phyloP scores from a whole-genome alignment of 2,329 filamentous ascomycete species.

The Pseudogymnoascus sp. region DNA sequence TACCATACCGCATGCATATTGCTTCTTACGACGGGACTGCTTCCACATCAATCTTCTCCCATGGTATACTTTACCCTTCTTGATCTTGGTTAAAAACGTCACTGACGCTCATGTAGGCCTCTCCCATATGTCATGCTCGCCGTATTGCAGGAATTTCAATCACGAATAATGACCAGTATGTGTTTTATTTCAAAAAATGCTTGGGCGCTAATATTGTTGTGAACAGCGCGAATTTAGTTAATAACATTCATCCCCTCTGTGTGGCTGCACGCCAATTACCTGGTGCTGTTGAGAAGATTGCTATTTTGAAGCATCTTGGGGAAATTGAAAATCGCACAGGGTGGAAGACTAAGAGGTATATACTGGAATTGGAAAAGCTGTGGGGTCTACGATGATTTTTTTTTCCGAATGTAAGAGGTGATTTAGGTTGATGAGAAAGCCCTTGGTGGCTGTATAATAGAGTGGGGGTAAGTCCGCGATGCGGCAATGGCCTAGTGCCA shows the following conservation, averaged over 20 bases:
- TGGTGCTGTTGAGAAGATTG: neutral
- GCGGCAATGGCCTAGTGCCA: too few species aligned
- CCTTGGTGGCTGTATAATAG: too few species aligned
- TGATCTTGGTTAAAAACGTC: neutral
- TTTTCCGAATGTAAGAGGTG: neutral
- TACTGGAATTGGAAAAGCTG: neutral
- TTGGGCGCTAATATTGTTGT: neutral
- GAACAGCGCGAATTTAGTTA: neutral
- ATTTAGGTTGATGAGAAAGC: too few species aligned
- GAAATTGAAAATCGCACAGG: neutral
- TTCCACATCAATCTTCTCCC: neutral
- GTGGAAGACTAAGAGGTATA: neutral
- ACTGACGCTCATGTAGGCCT: neutral
- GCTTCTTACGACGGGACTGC: neutral
- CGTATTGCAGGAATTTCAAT: neutral
- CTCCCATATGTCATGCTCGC: neutral
- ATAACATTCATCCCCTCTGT: neutral
- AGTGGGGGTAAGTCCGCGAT: too few species aligned
- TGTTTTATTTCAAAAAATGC: neutral
- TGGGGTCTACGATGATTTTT: neutral
- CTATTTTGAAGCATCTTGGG: neutral
- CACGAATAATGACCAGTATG: neutral
- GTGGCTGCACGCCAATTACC: neutral
- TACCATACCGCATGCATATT: constrained; percentile 12
- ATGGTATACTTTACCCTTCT: neutral